Percentiles rank a stretch among this genome's conserved stretches.
These are phyloP conservation scores for Trypanosomatidae sp. DNA, from an alignment of 208 protist genomes.

Conservation along the genomic window DNA sequence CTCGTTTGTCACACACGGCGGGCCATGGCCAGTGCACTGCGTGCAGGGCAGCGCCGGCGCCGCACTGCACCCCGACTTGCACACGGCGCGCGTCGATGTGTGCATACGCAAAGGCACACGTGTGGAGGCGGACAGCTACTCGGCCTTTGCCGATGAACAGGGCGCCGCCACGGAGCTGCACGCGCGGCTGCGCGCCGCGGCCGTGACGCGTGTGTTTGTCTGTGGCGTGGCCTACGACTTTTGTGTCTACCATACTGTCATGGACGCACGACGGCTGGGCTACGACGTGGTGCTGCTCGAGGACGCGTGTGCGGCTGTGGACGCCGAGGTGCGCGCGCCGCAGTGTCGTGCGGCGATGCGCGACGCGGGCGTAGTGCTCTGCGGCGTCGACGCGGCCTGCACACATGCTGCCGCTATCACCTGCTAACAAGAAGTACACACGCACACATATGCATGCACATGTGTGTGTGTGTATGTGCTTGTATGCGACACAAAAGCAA, in stretches of 20 bases:
- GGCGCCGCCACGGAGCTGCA: conserved; percentile 19
- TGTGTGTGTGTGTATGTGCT: too few relatives aligned
- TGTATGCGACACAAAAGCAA: too few relatives aligned
- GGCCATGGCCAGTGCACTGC: conserved; percentile 46
- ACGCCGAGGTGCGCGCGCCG: conserved; percentile 1
- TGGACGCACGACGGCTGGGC: conserved; percentile 16
- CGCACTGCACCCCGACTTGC: conserved; percentile 15
- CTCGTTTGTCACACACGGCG: conserved; percentile 35
- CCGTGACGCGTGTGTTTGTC: conserved; percentile 43
- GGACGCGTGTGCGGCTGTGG: conserved; percentile 24
- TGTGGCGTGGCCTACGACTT: conserved; percentile 53
- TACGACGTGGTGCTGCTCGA: conserved; percentile 44
- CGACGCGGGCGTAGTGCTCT: conserved; percentile 2
- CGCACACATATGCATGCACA: too few relatives aligned
- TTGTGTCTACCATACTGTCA: conserved; percentile 48
- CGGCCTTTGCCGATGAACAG: conserved; percentile 32
- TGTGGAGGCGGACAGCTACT: conserved; percentile 33
- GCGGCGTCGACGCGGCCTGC: neutral
- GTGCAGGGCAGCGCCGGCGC: conserved; percentile 24
- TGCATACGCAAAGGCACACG: conserved; percentile 22
- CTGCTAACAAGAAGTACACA: neutral
- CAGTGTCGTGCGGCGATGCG: neutral
- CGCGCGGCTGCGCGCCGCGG: conserved; percentile 14
- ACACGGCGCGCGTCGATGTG: conserved; percentile 5
- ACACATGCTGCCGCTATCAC: neutral